These are phyloP conservation scores for Chalaropsis ovoidea DNA, from an alignment of 2,329 filamentous ascomycete genomes.

Conservation along the genomic window DNA sequence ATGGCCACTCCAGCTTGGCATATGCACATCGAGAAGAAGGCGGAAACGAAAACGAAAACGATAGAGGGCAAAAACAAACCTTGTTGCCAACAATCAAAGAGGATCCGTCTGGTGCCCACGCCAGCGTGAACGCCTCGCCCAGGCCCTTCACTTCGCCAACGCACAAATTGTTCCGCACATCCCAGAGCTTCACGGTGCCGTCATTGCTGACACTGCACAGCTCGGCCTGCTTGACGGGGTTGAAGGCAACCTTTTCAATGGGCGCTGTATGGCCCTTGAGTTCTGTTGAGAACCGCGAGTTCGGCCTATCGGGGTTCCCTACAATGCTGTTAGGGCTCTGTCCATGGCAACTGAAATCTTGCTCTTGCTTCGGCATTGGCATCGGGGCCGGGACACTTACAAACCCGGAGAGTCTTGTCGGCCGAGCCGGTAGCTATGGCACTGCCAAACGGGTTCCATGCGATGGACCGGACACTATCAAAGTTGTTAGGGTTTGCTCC, in stretches of 20 bases:
- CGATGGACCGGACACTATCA: slow-evolving; percentile 61
- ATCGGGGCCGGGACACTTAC: slow-evolving; percentile 36
- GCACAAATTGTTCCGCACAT: slow-evolving; percentile 61
- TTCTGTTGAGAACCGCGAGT: slow-evolving; percentile 65
- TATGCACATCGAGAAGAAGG: slow-evolving; percentile 5
- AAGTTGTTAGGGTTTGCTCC: slow-evolving; percentile 24
- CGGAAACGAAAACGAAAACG: neutral
- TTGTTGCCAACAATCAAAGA: slow-evolving; percentile 63
- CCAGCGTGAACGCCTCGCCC: slow-evolving; percentile 59
- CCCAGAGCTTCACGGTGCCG: slow-evolving; percentile 69
- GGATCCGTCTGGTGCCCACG: slow-evolving; percentile 62
- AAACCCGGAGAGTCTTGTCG: slow-evolving; percentile 62
- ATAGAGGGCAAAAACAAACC: slow-evolving; percentile 36
- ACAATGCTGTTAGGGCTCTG: neutral
- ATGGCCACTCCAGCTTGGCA: no score
- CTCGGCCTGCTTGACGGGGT: slow-evolving; percentile 65
- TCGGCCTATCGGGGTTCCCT: slow-evolving; percentile 68
- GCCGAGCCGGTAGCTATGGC: slow-evolving; percentile 67
- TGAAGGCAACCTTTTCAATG: slow-evolving; percentile 69
- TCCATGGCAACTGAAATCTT: neutral
- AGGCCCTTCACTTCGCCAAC: slow-evolving; percentile 58
- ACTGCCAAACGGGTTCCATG: slow-evolving; percentile 79
- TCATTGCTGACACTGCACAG: slow-evolving; percentile 65
- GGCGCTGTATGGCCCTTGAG: slow-evolving; percentile 55
- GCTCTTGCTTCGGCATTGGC: neutral